Conservation (phyloP, 768 basidiomycete genomes). For the Rhodotorula toruloides region DNA sequence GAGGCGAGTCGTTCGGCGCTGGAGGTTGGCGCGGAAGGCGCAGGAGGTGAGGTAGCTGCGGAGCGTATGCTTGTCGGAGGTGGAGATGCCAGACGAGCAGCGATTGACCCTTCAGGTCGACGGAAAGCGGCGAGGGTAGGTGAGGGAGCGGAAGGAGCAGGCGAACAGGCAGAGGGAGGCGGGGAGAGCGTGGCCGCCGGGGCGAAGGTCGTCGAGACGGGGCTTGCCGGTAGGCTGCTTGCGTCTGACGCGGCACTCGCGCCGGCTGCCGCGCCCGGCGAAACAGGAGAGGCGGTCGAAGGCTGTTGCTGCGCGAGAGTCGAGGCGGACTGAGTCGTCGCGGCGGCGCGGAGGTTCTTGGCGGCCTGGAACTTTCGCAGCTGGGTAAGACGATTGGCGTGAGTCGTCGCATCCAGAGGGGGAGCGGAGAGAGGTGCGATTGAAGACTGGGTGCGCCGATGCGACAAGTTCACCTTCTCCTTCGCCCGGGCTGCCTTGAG, state of each 20-base stretch:
- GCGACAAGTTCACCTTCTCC: conserved; percentile 31
- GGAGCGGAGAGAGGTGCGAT: neutral
- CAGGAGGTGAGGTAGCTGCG: too few relatives aligned
- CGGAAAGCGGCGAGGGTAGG: neutral
- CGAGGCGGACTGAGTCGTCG: neutral
- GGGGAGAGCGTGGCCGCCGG: neutral
- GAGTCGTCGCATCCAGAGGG: conserved; percentile 10
- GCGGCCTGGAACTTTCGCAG: conserved; percentile 34
- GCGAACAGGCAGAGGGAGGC: neutral
- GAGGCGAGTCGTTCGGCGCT: too few relatives aligned
- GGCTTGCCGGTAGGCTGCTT: conserved; percentile 15
- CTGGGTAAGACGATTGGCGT: conserved; percentile 20
- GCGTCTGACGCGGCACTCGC: neutral
- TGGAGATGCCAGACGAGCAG: too few relatives aligned
- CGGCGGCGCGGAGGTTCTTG: conserved; percentile 10
- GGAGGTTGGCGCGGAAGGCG: too few relatives aligned
- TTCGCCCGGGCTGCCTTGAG: conserved; percentile 35
- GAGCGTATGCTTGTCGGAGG: too few relatives aligned
- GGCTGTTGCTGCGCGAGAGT: too few relatives aligned
- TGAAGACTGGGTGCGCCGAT: neutral
- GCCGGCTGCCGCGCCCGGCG: neutral
- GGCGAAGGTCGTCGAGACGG: neutral
- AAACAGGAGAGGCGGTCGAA: neutral
- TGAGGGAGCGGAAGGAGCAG: neutral
- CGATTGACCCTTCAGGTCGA: too few relatives aligned